These are phyloP conservation scores for Chaetomium fimeti DNA, from an alignment of 495 filamentous ascomycete species.

Conservation along the genomic window DNA sequence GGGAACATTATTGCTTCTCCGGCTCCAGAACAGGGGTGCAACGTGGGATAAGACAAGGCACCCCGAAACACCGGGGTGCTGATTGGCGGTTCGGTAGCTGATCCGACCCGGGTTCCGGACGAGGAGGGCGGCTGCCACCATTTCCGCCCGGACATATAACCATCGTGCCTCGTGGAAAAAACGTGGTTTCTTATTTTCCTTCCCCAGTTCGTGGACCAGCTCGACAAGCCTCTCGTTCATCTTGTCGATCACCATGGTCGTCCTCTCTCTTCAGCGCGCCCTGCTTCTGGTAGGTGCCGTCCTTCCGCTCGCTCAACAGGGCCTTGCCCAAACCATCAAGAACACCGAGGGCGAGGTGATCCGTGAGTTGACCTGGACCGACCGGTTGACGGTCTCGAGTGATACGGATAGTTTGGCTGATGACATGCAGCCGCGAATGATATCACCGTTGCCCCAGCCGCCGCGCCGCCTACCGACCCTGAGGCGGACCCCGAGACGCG, in stretches of 20 bases:
- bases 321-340: slow-evolving; percentile 16
- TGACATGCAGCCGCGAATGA: slow-evolving; percentile 18
- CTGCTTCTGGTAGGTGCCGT: slow-evolving; percentile 20
- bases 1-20: slow-evolving; percentile 1
- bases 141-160: slow-evolving; percentile 13
- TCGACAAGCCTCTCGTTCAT: slow-evolving; percentile 20
- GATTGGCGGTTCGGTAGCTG: slow-evolving; percentile 10
- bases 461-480: not conserved
- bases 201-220: not conserved
- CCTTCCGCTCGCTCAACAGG: slow-evolving; percentile 9
- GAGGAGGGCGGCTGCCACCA: not conserved
- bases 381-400: not conserved
- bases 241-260: slow-evolving; percentile 19
- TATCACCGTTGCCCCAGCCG: slow-evolving; percentile 23
- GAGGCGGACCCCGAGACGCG: slow-evolving; percentile 8
- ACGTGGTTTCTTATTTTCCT: not conserved
- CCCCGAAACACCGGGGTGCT: not conserved
- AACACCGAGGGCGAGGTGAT: slow-evolving; percentile 12
- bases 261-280: slow-evolving; percentile 17
- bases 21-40: slow-evolving; percentile 12
- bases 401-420: not conserved
- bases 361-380: not conserved
- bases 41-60: slow-evolving; percentile 8
- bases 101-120: not conserved
- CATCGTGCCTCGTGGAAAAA: slow-evolving; percentile 14